Percentiles rank a stretch among this genome's conserved stretches.
Conservation (phyloP, 2,329 filamentous ascomycete genomes). For the Fusarium sublunatum region DNA sequence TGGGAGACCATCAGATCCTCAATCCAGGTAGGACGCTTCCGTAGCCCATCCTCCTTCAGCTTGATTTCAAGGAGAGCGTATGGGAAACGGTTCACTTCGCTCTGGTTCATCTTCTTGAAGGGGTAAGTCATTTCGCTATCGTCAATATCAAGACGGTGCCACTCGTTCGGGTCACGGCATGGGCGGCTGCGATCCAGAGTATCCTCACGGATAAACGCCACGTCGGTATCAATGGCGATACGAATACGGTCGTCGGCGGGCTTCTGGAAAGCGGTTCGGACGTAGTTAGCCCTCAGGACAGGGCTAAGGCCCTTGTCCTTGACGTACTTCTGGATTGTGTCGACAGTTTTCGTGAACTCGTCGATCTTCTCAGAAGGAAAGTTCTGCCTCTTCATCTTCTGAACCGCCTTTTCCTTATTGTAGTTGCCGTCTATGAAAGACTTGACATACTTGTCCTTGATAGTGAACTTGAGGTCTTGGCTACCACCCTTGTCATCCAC, state of each 20-base stretch:
- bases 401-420: slow-evolving; percentile 88
- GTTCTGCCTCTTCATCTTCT: slow-evolving; percentile 85
- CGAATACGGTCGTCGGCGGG: slow-evolving; percentile 90
- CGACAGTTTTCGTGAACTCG: slow-evolving; percentile 76
- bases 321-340: slow-evolving; percentile 83
- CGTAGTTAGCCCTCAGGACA: slow-evolving; percentile 90
- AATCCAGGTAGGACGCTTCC: slow-evolving; percentile 85
- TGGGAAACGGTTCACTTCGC: slow-evolving; percentile 90
- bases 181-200: slow-evolving; percentile 84
- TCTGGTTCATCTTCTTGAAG: slow-evolving; percentile 87
- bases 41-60: slow-evolving; percentile 72
- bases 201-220: slow-evolving; percentile 86
- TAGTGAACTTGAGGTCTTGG: slow-evolving; percentile 80
- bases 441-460: slow-evolving; percentile 95
- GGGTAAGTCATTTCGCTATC: slow-evolving; percentile 84
- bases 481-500: slow-evolving; percentile 80
- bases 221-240: slow-evolving; percentile 90
- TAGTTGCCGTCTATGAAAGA: slow-evolving; percentile 88
- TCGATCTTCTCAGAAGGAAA: slow-evolving; percentile 74
- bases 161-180: slow-evolving; percentile 86
- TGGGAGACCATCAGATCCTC: slow-evolving; percentile 93
- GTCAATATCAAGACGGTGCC: slow-evolving; percentile 94
- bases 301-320: slow-evolving; percentile 82
- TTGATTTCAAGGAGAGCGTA: slow-evolving; percentile 95
- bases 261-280: slow-evolving; percentile 95